Conservation (phyloP, 345 rosid genomes). For the Lagerstroemia speciosa region DNA sequence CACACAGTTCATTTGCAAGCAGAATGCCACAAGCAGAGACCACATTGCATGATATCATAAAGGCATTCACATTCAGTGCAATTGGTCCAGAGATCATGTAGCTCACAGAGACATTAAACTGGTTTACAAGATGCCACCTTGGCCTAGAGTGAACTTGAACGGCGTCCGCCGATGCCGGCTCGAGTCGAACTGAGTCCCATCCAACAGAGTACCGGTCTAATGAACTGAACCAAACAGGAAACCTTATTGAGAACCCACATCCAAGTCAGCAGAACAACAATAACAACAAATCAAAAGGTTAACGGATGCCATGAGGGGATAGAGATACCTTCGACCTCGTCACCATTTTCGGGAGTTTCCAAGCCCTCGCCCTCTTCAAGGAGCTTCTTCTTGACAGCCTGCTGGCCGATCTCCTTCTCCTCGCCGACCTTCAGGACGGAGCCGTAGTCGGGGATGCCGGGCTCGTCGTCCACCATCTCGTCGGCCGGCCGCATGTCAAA, state of each 20-base stretch:
- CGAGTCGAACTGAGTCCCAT: slow-evolving; percentile 90
- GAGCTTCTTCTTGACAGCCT: no score
- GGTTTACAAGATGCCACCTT: slow-evolving; percentile 35
- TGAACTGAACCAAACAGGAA: slow-evolving; percentile 23
- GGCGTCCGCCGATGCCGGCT: slow-evolving; percentile 80
- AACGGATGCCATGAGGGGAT: background rate
- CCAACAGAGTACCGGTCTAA: slow-evolving; percentile 80
- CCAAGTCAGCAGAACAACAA: background rate
- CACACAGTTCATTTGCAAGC: background rate
- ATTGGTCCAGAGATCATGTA: no score
- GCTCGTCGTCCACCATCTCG: slow-evolving; percentile 19
- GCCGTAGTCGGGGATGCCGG: slow-evolving; percentile 19
- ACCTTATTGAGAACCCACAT: background rate
- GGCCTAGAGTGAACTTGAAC: slow-evolving; percentile 90
- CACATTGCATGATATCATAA: no score
- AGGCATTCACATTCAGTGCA: background rate
- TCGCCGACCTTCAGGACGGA: slow-evolving; percentile 22
- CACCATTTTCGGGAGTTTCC: slow-evolving; percentile 35
- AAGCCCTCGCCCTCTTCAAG: slow-evolving; percentile 40
- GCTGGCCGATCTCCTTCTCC: slow-evolving; percentile 43
- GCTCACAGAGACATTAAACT: background rate
- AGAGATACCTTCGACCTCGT: slow-evolving; percentile 36
- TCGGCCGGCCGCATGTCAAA: slow-evolving; percentile 24
- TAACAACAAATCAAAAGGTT: background rate
- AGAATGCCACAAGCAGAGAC: background rate